Base-by-base conservation (phyloP, 1,139 yeast species). In the Diutina ranongensis region DNA sequence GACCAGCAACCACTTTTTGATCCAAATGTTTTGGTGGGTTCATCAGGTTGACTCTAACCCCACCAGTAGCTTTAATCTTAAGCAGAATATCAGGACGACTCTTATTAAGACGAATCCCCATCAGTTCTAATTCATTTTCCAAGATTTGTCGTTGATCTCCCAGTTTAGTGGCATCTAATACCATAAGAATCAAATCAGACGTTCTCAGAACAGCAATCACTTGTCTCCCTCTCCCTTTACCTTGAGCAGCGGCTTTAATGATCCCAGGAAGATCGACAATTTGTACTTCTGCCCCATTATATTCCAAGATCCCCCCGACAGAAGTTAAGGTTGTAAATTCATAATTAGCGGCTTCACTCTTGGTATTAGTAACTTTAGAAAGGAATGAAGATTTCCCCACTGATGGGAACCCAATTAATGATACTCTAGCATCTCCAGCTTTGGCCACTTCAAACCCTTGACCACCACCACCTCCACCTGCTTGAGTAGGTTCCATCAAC, bases 201-300 rank as follows among this genome's bases (percentile, higher is more conserved):
- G 98, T 92, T 62, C 94, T 81, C 0, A 97, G 95, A 1, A 95
- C 94, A 1, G 97, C 85, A 54, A 92, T 89, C 41, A 92, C 98
- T 61, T 92, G 97, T 55, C 95, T 74, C 50, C 98, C 98, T 63
- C 98, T 78, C 57, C 98, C 98, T 62, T 89, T 88, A 57, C 98
- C 98, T 59, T 86, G 96, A 27, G 95, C 74, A 13, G 98, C 98
- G 38, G 97, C 97, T 60, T 86, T 87, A 50, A 92, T 92, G 56
- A 92, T 92, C 62, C 98, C 98, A 0, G 98, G 98, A 50, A 92
- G 68, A 74, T 92, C 98, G 16, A 92, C 89, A 55, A 92, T 83
- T 64, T 92, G 98, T 49, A 92, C 88, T 58, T 89, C 97, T 0
- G 98, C 96, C 36, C 97, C 97, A 59, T 88, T 88, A 59, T 89